These are phyloP conservation scores for Aspergillus terreus DNA, from an alignment of 2,329 filamentous ascomycete species.

Conservation along the genomic window DNA sequence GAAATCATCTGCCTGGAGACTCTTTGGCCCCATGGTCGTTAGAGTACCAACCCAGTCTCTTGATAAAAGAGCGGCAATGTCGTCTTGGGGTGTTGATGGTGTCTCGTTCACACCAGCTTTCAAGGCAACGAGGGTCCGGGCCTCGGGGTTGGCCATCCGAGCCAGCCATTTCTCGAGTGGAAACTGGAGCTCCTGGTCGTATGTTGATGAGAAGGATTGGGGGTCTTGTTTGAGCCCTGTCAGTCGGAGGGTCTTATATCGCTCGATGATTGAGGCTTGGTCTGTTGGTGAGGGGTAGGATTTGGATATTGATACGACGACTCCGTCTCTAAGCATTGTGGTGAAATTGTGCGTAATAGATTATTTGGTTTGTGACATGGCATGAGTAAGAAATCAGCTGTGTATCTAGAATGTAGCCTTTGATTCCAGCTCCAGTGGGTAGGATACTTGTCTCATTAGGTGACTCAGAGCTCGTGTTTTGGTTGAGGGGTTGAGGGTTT, in stretches of 20 bases:
- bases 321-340: not conserved
- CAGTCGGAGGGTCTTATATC: conserved; percentile 2
- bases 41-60: conserved; percentile 2
- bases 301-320: conserved; percentile 46
- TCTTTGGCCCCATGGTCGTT: conserved; percentile 1
- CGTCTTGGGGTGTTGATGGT: not conserved
- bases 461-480: too few species aligned
- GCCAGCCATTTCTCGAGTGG: conserved; percentile 2
- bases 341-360: conserved; percentile 6
- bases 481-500: too few species aligned
- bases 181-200: conserved; percentile 4
- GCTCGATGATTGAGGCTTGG: conserved; percentile 46
- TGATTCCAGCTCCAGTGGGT: too few species aligned
- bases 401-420: too few species aligned
- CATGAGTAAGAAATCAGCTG: not conserved
- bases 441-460: too few species aligned
- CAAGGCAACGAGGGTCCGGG: not conserved
- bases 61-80: not conserved
- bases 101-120: not conserved
- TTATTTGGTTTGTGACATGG: not conserved
- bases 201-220: conserved; percentile 1
- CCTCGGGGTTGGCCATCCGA: conserved; percentile 1
- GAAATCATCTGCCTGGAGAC: not conserved
- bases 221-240: conserved; percentile 4
- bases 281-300: conserved; percentile 55